phyloP scores from a whole-genome alignment of 768 basidiomycete species.

The Naganishia friedmannii region DNA sequence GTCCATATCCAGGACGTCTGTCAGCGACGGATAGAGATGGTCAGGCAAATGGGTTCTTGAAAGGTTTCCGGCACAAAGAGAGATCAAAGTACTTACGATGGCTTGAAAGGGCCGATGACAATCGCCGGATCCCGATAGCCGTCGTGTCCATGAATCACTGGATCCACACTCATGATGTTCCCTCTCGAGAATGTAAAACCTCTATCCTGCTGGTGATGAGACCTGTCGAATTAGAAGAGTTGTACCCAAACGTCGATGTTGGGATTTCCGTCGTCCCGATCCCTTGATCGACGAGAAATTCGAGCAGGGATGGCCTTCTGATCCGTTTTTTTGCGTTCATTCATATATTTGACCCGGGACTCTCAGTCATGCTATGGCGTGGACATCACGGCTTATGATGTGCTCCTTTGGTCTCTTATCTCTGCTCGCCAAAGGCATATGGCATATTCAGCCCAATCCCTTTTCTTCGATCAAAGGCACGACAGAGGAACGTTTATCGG shows the following conservation, averaged over 20 bases:
- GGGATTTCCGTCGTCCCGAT: neutral
- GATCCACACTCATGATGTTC: constrained; percentile 10
- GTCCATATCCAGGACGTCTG: constrained; percentile 51
- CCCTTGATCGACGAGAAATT: neutral
- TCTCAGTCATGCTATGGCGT: neutral
- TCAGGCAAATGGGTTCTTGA: neutral
- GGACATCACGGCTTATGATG: neutral
- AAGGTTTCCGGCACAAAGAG: too few species aligned
- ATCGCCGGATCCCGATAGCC: constrained; percentile 34
- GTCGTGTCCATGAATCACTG: constrained; percentile 27
- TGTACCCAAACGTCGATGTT: neutral
- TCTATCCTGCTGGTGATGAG: neutral
- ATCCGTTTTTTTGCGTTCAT: too few species aligned
- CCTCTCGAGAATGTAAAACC: neutral
- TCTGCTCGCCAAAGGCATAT: neutral
- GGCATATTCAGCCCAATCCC: neutral
- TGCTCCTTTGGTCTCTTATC: constrained; percentile 6
- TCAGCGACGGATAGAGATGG: neutral
- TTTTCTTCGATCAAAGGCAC: neutral
- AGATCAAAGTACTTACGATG: constrained; percentile 18
- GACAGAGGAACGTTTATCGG: neutral
- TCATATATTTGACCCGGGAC: neutral
- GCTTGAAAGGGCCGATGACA: constrained; percentile 34
- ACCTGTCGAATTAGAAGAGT: neutral
- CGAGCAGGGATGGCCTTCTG: neutral